Evolutionary conservation across 1,284 basidiomycete species (phyloP).

Genomic region (Meira miltonrushii): DNA sequence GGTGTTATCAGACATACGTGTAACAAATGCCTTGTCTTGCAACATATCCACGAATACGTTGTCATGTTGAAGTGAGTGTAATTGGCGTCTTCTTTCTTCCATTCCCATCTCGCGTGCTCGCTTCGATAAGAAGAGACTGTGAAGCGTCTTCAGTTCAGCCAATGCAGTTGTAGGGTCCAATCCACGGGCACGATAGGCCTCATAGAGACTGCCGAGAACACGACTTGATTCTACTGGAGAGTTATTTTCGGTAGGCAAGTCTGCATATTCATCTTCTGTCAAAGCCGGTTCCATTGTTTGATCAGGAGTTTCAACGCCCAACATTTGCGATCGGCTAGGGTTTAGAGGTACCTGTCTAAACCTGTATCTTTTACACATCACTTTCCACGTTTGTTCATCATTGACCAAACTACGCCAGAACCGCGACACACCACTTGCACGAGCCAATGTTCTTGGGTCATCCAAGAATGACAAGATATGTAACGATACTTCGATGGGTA

Average conservation of each 20-base stretch:
- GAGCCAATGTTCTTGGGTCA: constrained; percentile 69
- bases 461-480: constrained; percentile 78
- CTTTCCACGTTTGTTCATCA: constrained; percentile 79
- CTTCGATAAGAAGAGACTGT: constrained; percentile 42
- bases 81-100: constrained; percentile 8
- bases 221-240: constrained; percentile 5
- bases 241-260: background rate
- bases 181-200: constrained; percentile 34
- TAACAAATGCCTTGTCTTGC: constrained; percentile 3
- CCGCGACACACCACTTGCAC: constrained; percentile 69
- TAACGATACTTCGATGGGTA: constrained; percentile 78
- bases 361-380: constrained; percentile 61
- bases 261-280: too few relatives aligned
- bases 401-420: constrained; percentile 72
- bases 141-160: constrained; percentile 36
- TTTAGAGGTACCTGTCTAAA: constrained; percentile 1
- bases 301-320: constrained; percentile 3
- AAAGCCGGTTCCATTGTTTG: background rate
- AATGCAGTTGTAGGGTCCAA: constrained; percentile 39
- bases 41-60: background rate
- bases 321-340: background rate
- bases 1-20: background rate
- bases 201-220: constrained; percentile 31
- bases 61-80: constrained; percentile 5
- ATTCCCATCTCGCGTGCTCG: constrained; percentile 18